Evolutionary conservation across 495 filamentous ascomycete species (phyloP).

Genomic region (Penicilliopsis zonata): DNA sequence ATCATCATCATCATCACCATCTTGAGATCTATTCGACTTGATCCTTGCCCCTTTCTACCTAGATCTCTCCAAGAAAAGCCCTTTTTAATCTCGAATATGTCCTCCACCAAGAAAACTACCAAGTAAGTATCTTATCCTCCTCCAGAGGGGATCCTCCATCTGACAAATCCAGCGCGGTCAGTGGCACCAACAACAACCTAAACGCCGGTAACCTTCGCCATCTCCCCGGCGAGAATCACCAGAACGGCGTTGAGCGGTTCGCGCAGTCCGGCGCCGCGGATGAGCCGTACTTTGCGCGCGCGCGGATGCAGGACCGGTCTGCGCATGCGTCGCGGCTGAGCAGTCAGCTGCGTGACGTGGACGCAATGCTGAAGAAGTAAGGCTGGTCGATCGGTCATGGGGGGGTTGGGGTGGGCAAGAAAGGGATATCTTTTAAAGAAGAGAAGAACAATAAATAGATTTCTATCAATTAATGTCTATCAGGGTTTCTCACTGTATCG

Average conservation of each 20-base stretch:
- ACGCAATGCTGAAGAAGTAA: conserved; percentile 19
- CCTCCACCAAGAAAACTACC: background rate
- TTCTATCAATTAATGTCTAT: too few relatives aligned
- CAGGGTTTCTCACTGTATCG: too few relatives aligned
- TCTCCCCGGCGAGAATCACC: conserved; percentile 14
- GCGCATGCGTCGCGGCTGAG: conserved; percentile 20
- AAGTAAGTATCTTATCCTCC: background rate
- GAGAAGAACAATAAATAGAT: too few relatives aligned
- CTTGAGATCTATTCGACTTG: too few relatives aligned
- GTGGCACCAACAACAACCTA: conserved; percentile 9
- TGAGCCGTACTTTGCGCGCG: conserved; percentile 25
- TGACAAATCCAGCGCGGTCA: conserved; percentile 10
- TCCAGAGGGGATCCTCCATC: background rate
- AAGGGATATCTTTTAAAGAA: too few relatives aligned
- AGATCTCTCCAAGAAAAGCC: too few relatives aligned
- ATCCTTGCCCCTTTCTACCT: too few relatives aligned
- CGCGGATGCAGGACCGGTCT: conserved; percentile 21
- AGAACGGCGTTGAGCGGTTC: conserved; percentile 19
- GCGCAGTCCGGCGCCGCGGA: conserved; percentile 21
- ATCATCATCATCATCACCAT: too few relatives aligned
- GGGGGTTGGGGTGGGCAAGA: too few relatives aligned
- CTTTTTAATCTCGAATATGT: background rate
- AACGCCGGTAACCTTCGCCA: conserved; percentile 21
- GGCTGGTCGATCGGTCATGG: conserved; percentile 1
- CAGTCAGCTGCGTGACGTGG: conserved; percentile 22